Evolutionary conservation across 805 yeast species (phyloP), one percentile per base, ranked within the genome.

Genomic region (Candida nonsorbophila): DNA sequence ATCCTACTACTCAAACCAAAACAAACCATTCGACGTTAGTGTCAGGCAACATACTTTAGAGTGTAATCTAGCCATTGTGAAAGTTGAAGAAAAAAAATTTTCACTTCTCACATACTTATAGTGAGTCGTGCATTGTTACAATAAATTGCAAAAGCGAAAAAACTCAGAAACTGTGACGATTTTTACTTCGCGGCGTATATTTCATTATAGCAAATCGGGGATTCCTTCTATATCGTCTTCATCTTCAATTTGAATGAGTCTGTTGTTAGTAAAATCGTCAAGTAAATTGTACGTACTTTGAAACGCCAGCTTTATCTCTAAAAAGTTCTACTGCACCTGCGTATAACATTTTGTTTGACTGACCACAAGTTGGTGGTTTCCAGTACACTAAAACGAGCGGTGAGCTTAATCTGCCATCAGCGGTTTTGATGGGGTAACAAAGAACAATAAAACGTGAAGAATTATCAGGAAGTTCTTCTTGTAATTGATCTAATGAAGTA

Each of bases 301-400:
- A 62, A n/a, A 84, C 86, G 11, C 86, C 85, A n/a, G 88, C 80
- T 41, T 80, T 79, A 28, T 74, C 77, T 53, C 90, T 70, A 33
- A 88, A 69, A 40, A 80, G 57, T 51, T 88, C 96, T 14, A 84
- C 73, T 2, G 95, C 94, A 4, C 92, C 94, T 1, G 96, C 97
- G 45, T 86, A 87, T 27, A 84, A 58, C 97, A 87, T 88, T 53
- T 81, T 78, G 47, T 72, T 66, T 32, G 82, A 84, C 49, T 81
- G 90, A 11, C 84, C 80, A n/a, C 85, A 69, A 0, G 94, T 85
- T 15, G 79, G 80, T 3, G 97, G 97, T 36, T 84, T 72, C 79
- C 88, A 88, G 53, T 86, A 88, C n/a, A 88, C 44, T 50, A 88
- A 54, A 2, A 87, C 84, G 37, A 82, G 68, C 3, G 95, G 96